Conservation (phyloP, 257 asterid species). For the Knoxia roxburghii region DNA sequence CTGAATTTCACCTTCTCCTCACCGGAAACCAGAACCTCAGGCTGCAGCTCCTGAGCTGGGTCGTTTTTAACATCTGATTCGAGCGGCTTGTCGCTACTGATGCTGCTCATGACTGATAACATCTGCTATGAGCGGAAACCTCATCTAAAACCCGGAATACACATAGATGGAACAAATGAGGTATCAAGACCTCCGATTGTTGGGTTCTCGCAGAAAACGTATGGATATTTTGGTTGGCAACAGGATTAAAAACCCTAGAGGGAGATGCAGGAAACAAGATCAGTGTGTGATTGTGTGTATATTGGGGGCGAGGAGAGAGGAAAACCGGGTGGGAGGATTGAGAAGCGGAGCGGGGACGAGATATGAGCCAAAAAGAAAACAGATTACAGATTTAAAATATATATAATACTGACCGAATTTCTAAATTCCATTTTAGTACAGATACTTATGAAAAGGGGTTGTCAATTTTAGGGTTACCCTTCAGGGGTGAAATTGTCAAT, state of each 20-base stretch:
- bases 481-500: too few species aligned
- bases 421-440: neutral
- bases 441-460: too few species aligned
- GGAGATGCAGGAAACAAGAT: conserved; percentile 3
- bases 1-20: conserved; percentile 12
- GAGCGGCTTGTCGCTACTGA: conserved; percentile 17
- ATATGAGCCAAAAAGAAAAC: neutral
- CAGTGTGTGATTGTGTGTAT: neutral
- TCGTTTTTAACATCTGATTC: conserved; percentile 21
- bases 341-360: conserved; percentile 2
- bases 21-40: conserved; percentile 18
- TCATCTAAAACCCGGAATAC: neutral
- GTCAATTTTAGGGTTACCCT: too few species aligned
- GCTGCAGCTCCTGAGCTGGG: conserved; percentile 9
- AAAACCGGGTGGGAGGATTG: neutral
- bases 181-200: neutral
- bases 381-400: too few species aligned
- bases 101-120: conserved; percentile 30
- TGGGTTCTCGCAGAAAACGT: neutral
- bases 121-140: conserved; percentile 15
- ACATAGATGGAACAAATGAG: neutral
- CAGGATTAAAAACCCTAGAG: conserved; percentile 24
- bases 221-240: conserved; percentile 2
- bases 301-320: neutral
- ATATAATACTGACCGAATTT: too few species aligned